Percentiles rank a stretch among this genome's conserved stretches.
These are phyloP conservation scores for Hevea brasiliensis DNA, from an alignment of 345 rosid genomes.

Conservation along the genomic window DNA sequence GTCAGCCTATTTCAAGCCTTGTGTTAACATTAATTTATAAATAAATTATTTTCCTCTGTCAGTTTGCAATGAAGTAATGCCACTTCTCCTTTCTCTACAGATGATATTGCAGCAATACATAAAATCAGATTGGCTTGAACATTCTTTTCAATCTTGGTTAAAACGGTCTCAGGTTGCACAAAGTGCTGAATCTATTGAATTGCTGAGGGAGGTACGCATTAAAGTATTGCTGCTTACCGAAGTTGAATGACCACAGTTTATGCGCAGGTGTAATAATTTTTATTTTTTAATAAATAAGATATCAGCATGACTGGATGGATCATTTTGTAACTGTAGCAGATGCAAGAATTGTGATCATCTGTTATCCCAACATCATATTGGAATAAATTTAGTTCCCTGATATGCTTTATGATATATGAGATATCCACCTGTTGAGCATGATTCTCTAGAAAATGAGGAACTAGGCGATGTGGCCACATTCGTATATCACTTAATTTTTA, in stretches of 20 bases:
- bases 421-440: not conserved
- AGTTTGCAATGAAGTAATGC: constrained; percentile 8
- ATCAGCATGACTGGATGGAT: not conserved
- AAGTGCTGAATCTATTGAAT: constrained; percentile 80
- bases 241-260: not conserved
- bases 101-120: constrained; percentile 70
- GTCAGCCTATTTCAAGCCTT: not conserved
- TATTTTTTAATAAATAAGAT: not conserved
- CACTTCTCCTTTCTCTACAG: constrained; percentile 45
- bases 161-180: constrained; percentile 61
- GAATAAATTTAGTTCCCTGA: not conserved
- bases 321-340: not conserved
- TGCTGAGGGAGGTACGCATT: constrained; percentile 72
- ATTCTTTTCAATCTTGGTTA: constrained; percentile 62
- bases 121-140: constrained; percentile 61
- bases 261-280: not conserved
- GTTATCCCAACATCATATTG: not conserved
- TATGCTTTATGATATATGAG: not conserved
- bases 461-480: not conserved
- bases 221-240: not conserved
- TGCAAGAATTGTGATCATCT: not conserved
- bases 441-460: not conserved
- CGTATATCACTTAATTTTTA: not conserved
- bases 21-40: not conserved
- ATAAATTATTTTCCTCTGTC: not conserved